A percentile compares a stretch with the other conserved stretches of the same genome.
phyloP scores from a whole-genome alignment of 2,329 filamentous ascomycete species.

The Pseudopyricularia javanii region DNA sequence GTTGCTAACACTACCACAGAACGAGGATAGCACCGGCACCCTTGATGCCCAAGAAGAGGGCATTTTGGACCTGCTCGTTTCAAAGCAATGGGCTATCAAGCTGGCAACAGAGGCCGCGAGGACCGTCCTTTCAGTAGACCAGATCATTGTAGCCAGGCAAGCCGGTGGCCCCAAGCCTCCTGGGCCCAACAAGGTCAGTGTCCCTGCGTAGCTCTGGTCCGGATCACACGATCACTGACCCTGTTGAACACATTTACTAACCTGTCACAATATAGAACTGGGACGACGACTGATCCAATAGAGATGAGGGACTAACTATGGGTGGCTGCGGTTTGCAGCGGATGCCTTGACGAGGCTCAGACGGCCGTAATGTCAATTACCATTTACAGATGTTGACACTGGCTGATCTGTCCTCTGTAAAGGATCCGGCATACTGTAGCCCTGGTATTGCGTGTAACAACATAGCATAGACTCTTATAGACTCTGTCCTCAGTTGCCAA shows the following conservation, averaged over 20 bases:
- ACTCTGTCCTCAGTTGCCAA: too few species aligned
- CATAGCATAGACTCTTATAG: too few species aligned
- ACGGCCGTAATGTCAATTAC: too few species aligned
- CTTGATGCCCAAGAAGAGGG: conserved; percentile 78
- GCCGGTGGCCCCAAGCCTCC: conserved; percentile 96
- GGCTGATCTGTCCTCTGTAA: too few species aligned
- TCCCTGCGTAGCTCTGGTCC: too few species aligned
- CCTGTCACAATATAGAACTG: conserved; percentile 33
- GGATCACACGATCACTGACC: background rate
- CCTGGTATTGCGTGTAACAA: too few species aligned
- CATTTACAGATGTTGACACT: too few species aligned
- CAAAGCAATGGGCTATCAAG: conserved; percentile 95
- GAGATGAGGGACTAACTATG: background rate
- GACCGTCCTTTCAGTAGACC: conserved; percentile 90
- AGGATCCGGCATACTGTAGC: too few species aligned
- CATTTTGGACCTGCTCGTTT: conserved; percentile 82
- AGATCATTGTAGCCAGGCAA: conserved; percentile 97
- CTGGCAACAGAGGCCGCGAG: conserved; percentile 88
- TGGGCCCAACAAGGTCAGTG: conserved; percentile 65
- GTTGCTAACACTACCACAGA: conserved; percentile 26
- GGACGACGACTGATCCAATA: conserved; percentile 42
- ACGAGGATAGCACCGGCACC: conserved; percentile 66
- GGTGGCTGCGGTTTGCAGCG: background rate
- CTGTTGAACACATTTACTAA: conserved; percentile 13
- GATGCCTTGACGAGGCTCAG: background rate